phyloP scores from a whole-genome alignment of 495 filamentous ascomycete species.

The Talaromyces borbonicus region DNA sequence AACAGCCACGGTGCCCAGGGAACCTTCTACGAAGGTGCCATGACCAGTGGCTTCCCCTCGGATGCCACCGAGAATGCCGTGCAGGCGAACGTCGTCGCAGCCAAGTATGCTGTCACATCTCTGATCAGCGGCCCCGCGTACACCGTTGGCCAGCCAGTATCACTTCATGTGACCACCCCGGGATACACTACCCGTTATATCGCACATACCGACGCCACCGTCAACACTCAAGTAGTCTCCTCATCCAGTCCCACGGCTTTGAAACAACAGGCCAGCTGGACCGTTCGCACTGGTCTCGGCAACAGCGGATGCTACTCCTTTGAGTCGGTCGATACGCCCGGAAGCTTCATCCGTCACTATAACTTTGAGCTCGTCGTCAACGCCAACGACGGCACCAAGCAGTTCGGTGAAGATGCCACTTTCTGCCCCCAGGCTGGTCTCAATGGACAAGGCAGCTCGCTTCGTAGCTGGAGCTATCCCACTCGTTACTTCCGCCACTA shows the following conservation, averaged over 20 bases:
- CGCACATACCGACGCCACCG: constrained; percentile 35
- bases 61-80: constrained; percentile 44
- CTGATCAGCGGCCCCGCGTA: constrained; percentile 39
- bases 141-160: constrained; percentile 38
- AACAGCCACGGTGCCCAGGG: constrained; percentile 46
- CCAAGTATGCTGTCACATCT: constrained; percentile 38
- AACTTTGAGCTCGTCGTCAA: constrained; percentile 36
- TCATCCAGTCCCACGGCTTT: constrained; percentile 38
- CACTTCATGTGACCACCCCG: constrained; percentile 39
- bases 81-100: constrained; percentile 49
- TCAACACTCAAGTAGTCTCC: constrained; percentile 43
- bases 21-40: constrained; percentile 52
- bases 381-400: constrained; percentile 40
- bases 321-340: constrained; percentile 44
- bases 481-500: constrained; percentile 47
- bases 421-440: constrained; percentile 42
- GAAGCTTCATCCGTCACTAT: constrained; percentile 44
- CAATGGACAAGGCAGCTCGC: constrained; percentile 34
- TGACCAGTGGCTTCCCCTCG: constrained; percentile 49
- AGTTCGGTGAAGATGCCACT: constrained; percentile 45
- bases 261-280: constrained; percentile 44
- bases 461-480: constrained; percentile 47
- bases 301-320: constrained; percentile 46
- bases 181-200: constrained; percentile 41
- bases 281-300: constrained; percentile 39